Conservation (phyloP, 2,329 filamentous ascomycete species). For the Scedosporium aurantiacum region DNA sequence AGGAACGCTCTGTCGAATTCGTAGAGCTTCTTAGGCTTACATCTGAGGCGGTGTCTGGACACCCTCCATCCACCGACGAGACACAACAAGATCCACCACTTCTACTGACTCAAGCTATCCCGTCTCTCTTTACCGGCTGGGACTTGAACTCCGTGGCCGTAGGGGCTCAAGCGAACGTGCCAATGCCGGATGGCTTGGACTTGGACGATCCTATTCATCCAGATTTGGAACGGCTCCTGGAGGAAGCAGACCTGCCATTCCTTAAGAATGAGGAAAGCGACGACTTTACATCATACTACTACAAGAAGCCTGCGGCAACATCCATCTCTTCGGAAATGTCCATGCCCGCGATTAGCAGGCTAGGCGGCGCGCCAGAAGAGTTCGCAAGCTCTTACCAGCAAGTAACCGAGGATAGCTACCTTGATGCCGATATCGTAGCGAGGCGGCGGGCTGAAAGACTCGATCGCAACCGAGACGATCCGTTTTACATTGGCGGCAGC, state of each 20-base stretch:
- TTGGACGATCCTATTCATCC: slow-evolving; percentile 74
- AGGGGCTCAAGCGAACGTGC: slow-evolving; percentile 77
- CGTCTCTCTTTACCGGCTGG: slow-evolving; percentile 72
- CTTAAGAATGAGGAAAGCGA: slow-evolving; percentile 44
- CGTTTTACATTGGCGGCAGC: slow-evolving; percentile 70
- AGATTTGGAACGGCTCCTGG: slow-evolving; percentile 57
- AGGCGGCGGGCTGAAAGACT: slow-evolving; percentile 63
- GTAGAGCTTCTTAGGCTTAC: slow-evolving; percentile 80
- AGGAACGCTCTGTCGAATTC: slow-evolving; percentile 89
- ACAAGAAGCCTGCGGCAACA: slow-evolving; percentile 40
- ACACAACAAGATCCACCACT: slow-evolving; percentile 60
- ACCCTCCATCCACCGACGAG: slow-evolving; percentile 45
- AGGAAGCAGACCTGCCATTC: slow-evolving; percentile 39
- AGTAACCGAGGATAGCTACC: slow-evolving; percentile 50
- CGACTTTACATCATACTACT: slow-evolving; percentile 58
- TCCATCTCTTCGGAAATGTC: slow-evolving; percentile 38
- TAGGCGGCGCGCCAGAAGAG: slow-evolving; percentile 40
- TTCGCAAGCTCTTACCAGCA: slow-evolving; percentile 46
- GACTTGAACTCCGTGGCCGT: slow-evolving; percentile 85
- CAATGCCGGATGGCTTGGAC: slow-evolving; percentile 63
- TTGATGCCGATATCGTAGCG: slow-evolving; percentile 64
- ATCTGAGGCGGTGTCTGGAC: slow-evolving; percentile 64
- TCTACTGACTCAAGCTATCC: slow-evolving; percentile 81
- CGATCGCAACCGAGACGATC: slow-evolving; percentile 83
- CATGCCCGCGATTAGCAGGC: slow-evolving; percentile 41